Evolutionary conservation across 2,329 filamentous ascomycete species (phyloP).

Genomic region (Elsinoe fawcettii): DNA sequence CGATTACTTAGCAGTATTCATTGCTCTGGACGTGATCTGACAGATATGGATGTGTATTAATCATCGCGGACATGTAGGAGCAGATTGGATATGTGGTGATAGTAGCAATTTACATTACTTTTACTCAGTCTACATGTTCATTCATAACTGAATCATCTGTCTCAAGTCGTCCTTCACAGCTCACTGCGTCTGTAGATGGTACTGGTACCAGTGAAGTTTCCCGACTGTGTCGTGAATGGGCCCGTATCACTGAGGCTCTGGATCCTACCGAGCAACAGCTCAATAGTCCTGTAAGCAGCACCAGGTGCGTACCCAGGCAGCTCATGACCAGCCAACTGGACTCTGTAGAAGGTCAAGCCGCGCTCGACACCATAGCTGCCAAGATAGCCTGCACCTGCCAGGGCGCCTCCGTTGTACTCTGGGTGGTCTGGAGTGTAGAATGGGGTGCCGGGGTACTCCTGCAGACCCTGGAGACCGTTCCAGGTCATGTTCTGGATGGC

Average conservation of each 20-base stretch:
- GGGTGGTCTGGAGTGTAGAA: constrained; percentile 41
- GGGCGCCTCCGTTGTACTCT: constrained; percentile 33
- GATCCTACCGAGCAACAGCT: constrained; percentile 67
- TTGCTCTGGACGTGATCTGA: no score
- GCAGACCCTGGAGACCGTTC: constrained; percentile 43
- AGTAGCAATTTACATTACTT: background rate
- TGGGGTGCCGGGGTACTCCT: constrained; percentile 32
- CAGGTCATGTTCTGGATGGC: constrained; percentile 49
- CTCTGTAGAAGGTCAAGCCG: constrained; percentile 40
- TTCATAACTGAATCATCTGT: background rate
- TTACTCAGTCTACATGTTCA: background rate
- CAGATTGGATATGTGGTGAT: no score
- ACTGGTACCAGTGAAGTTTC: constrained; percentile 22
- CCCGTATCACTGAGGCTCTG: constrained; percentile 40
- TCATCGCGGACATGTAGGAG: no score
- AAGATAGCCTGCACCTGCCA: constrained; percentile 35
- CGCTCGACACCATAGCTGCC: constrained; percentile 38
- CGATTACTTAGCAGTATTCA: no score
- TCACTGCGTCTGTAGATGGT: background rate
- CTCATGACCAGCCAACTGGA: constrained; percentile 37
- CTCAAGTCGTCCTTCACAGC: background rate
- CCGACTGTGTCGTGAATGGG: constrained; percentile 31
- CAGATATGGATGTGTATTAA: no score
- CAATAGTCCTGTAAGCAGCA: constrained; percentile 64
- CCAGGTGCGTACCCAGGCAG: constrained; percentile 38